Evolutionary conservation across 1,284 basidiomycete genomes (phyloP), one percentile per base, ranked within the genome.

Genomic region (Chiua sp.): DNA sequence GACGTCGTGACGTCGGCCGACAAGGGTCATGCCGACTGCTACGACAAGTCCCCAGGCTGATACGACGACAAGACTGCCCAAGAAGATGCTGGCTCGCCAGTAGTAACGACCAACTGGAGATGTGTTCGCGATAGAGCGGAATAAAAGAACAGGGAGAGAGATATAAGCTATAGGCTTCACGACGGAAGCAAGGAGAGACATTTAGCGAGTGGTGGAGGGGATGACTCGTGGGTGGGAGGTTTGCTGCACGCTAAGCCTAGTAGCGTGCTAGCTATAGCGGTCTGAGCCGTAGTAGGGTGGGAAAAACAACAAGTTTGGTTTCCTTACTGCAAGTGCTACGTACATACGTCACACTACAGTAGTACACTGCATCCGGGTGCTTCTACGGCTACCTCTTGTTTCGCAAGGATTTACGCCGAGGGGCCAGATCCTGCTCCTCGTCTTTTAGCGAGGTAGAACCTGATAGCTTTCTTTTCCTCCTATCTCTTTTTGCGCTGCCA

Each of bases 1-100:
- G 69, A 93, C 92, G 74, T 98, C 92, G 72, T 89, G 87, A 22
- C 91, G 82, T 69, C 87, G 82, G 20, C 96, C 95, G 11, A 87
- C 72, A 37, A 92, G 69, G 10, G 86, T 82, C 78, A 96, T 84
- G 20, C 87, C 81, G 20, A 93, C 78, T 4, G 91, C 90, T 54
- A 91, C 80, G 51, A 94, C 71, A 51, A 93, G 82, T 49, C 93
- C 93, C 81, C 89, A 90, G 55, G 89, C 82, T 5, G 91, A 93
- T 65, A 90, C 87, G 32, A 90, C 80, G 22, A 87, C 87, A 52
- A 98, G 73, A 2, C 90, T 87, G 12, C 87, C 86, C 51, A 95
- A 75, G 75, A 95, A 98, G 54, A 94, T 69, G 13, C 83, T 81
- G 47, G 90, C 74, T 61, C 91, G 87, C 69, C 91, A 84, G 77